Evolutionary conservation across 2,329 filamentous ascomycete species (phyloP), one percentile per base, ranked within the genome.

Genomic region (Talaromyces sp.): DNA sequence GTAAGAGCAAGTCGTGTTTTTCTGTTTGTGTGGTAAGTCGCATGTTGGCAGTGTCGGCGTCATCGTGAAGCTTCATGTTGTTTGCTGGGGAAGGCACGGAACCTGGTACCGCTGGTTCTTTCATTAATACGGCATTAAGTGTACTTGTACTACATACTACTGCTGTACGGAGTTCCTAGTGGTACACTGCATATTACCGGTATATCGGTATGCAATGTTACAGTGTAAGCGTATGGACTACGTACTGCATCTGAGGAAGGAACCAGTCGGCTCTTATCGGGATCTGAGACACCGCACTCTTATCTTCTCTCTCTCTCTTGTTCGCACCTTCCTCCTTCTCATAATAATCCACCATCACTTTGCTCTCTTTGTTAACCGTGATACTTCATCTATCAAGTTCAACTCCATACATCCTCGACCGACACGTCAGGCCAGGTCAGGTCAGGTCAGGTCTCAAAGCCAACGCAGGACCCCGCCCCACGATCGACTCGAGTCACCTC

Each of bases 221-320:
- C 27, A 6, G 27, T 25, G 56, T 58, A 27, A 25, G 22, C 25
- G 35, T 58, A 58, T 43, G 19, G 31, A 27, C 54, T 39, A 41
- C 33, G 54, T 58, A 58, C 17, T 22, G 54, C 35, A 15, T 56
- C 33, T 37, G 56, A 59, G 37, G 35, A 43, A 58, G 39, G 56
- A 27, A 37, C 52, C 33, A 33, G 52, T 54, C 60, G 60, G 60
- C 35, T 62, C 59, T 62, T 52, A 62, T 62, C 59, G 59, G 59
- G 58, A 47, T 37, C 56, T 41, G 56, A 58, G 22, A 58, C 35
- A 52, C 3, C 22, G 35, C 17, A 8, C 35, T 37, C 22, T 41
- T 59, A 25, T 62, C 47, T 25, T 49, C 22, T 27, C 25, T n/a
- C 15, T 43, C 33, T 27, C 27, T 37, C 59, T 45, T 8, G 17